Conservation (phyloP, 1,284 basidiomycete species). For the Ganoderma sinense region DNA sequence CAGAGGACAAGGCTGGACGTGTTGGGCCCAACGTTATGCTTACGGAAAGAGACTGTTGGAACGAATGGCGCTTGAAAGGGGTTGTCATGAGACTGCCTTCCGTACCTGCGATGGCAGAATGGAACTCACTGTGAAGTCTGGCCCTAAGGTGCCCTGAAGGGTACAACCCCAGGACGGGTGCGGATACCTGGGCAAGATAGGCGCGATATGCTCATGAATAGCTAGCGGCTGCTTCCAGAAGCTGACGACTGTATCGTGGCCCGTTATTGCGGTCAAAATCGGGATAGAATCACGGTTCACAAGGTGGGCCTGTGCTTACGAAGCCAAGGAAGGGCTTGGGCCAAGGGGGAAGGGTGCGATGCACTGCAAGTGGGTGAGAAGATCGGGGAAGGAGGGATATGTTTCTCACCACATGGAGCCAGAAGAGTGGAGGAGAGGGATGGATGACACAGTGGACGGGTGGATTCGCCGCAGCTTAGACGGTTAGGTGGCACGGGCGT, state of each 20-base stretch:
- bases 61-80: neutral
- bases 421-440: neutral
- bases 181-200: neutral
- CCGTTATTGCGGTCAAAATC: neutral
- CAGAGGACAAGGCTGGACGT: neutral
- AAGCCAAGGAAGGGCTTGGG: neutral
- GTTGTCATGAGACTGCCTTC: neutral
- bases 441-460: neutral
- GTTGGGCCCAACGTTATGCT: neutral
- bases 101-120: neutral
- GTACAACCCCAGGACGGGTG: neutral
- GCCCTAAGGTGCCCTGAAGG: neutral
- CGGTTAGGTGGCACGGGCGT: neutral
- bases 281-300: neutral
- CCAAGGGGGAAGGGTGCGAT: neutral
- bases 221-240: neutral
- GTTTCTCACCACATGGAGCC: constrained; percentile 1
- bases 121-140: neutral
- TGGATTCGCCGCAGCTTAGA: neutral
- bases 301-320: neutral
- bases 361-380: constrained; percentile 3
- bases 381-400: neutral
- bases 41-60: neutral
- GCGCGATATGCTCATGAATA: neutral
- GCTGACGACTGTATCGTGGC: neutral